These are phyloP conservation scores for Penicillium egyptiacum DNA, from an alignment of 495 filamentous ascomycete species.

Conservation along the genomic window DNA sequence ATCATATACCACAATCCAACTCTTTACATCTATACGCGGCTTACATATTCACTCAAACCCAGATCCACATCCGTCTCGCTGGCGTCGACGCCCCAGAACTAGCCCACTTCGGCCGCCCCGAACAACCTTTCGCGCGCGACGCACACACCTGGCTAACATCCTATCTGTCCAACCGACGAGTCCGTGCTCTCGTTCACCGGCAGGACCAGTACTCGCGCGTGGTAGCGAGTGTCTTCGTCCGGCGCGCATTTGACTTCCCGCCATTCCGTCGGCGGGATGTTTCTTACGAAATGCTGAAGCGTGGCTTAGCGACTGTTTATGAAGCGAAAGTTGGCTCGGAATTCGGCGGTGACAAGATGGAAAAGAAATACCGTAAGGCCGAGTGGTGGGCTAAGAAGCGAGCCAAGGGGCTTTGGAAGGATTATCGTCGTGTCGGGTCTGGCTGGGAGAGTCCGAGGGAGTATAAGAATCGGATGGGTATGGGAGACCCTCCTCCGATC, in stretches of 20 bases:
- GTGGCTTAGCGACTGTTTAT: slow-evolving; percentile 83
- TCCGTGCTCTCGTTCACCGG: slow-evolving; percentile 76
- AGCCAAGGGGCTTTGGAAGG: slow-evolving; percentile 78
- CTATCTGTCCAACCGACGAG: slow-evolving; percentile 70
- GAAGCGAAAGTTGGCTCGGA: slow-evolving; percentile 86
- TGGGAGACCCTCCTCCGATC: slow-evolving; percentile 26
- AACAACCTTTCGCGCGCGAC: slow-evolving; percentile 79
- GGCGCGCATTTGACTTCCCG: slow-evolving; percentile 57
- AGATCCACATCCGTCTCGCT: slow-evolving; percentile 82
- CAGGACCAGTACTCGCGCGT: slow-evolving; percentile 91
- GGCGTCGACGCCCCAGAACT: slow-evolving; percentile 91
- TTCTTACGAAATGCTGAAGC: slow-evolving; percentile 81
- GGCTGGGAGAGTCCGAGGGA: slow-evolving; percentile 74
- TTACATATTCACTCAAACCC: not conserved
- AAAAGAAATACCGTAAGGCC: slow-evolving; percentile 65
- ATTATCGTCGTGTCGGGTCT: slow-evolving; percentile 39
- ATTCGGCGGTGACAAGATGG: slow-evolving; percentile 68
- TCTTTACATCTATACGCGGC: not conserved
- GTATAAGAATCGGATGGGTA: slow-evolving; percentile 71
- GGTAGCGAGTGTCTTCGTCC: slow-evolving; percentile 80
- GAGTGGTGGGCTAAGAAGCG: slow-evolving; percentile 69
- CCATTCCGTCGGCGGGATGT: slow-evolving; percentile 70
- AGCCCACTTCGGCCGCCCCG: slow-evolving; percentile 85
- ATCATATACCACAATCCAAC: not conserved
- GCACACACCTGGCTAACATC: slow-evolving; percentile 73